A percentile compares a stretch with the other conserved stretches of the same genome.
phyloP scores from a whole-genome alignment of 177 flowering plant genomes.

The Vitis hybrid region DNA sequence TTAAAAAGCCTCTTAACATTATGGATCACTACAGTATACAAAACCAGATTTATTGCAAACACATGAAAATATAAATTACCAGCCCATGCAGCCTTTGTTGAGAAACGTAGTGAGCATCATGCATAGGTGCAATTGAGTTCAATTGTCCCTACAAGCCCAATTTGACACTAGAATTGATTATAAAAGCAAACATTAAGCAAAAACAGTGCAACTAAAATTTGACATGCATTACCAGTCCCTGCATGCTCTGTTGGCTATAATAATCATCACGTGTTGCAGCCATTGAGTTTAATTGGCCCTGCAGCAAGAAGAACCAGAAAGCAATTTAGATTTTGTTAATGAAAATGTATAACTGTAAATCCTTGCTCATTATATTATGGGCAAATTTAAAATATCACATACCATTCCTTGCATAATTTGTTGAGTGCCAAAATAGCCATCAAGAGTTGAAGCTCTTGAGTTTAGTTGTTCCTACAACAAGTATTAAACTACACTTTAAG shows the following conservation, averaged over 20 bases:
- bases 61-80: slow-evolving; percentile 4
- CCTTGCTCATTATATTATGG: background rate
- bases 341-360: background rate
- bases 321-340: background rate
- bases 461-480: slow-evolving; percentile 20
- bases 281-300: slow-evolving; percentile 18
- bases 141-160: slow-evolving; percentile 20
- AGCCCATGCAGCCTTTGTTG: slow-evolving; percentile 21
- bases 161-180: background rate
- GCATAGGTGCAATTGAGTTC: slow-evolving; percentile 18
- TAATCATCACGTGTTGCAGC: slow-evolving; percentile 17
- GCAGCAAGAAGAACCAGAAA: background rate
- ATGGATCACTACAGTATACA: no score
- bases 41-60: no score
- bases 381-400: background rate
- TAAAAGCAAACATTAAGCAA: background rate
- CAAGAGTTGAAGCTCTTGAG: slow-evolving; percentile 15
- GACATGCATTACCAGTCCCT: slow-evolving; percentile 14
- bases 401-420: slow-evolving; percentile 25
- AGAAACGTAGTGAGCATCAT: slow-evolving; percentile 13
- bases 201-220: background rate
- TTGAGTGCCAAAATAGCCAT: slow-evolving; percentile 23
- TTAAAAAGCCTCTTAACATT: no score
- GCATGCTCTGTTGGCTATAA: slow-evolving; percentile 11
- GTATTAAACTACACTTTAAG: background rate